Evolutionary conservation across 2,329 filamentous ascomycete genomes (phyloP), one percentile per base, ranked within the genome.

Genomic region (Penicillium glabrum): DNA sequence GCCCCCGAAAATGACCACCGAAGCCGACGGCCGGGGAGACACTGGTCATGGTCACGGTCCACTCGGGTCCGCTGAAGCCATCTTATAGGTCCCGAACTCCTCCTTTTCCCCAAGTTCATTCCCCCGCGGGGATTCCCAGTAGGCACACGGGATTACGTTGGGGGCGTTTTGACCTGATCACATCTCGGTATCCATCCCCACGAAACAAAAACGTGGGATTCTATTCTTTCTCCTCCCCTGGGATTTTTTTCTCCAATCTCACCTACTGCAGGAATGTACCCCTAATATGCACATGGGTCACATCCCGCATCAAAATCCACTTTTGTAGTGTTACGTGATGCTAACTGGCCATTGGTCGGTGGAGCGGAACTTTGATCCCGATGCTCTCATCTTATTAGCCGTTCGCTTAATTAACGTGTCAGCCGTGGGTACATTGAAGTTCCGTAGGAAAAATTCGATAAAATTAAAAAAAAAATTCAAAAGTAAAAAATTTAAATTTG

Each of bases 321-420:
- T 27, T 33, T 3, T 3, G 33, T 14, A 50, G 33, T 50, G 33
- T 39, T 50, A 50, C 47, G 33, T 50, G 47, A 50, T 50, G 47
- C 21, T 50, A 11, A 50, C 47, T 50, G 47, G 47, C 11, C 16
- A 50, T 50, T 50, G 33, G 23, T 14, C 14, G 26, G 47, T 41
- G 47, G 47, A 50, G 33, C 47, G 46, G 46, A 48, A 48, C 46
- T 31, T 24, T 48, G 31, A 10, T 48, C 46, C 46, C 46, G 46
- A 24, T 37, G 19, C 45, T 46, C 33, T 26, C 47, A 23, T 39
- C 47, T 29, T 16, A 50, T 50, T 50, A 50, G 47, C 35, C 35
- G 47, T 39, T 50, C 47, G 33, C 47, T 49, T 39, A 49, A 49
- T 49, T 49, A 49, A 49, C 47, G 26, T 23, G 33, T 24, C 33